Conservation (phyloP, 768 basidiomycete species). For the Tricholoma flavovirens region DNA sequence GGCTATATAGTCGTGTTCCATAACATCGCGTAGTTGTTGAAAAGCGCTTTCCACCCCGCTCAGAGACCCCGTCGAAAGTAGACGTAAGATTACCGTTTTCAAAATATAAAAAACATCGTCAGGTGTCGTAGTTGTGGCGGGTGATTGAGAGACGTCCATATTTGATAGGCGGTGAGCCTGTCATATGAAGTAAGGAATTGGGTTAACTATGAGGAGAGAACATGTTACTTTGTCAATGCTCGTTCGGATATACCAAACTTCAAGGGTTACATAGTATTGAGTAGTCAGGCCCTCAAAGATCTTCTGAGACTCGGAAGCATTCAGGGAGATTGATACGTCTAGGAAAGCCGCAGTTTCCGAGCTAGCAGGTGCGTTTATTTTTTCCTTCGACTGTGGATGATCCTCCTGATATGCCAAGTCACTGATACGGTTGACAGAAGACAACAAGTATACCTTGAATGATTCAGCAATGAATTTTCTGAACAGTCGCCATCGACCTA, state of each 20-base stretch:
- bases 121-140: conserved; percentile 66
- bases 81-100: conserved; percentile 73
- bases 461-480: conserved; percentile 79
- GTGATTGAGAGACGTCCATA: conserved; percentile 60
- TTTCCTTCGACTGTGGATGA: conserved; percentile 11
- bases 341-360: background rate
- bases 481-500: conserved; percentile 88
- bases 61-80: conserved; percentile 72
- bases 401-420: conserved; percentile 15
- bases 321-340: conserved; percentile 27
- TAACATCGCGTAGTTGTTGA: conserved; percentile 58
- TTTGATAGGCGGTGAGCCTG: conserved; percentile 87
- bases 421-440: background rate
- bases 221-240: conserved; percentile 77
- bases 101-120: conserved; percentile 97
- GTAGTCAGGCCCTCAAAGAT: conserved; percentile 63
- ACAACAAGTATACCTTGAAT: conserved; percentile 44
- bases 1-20: conserved; percentile 80
- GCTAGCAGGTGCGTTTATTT: background rate
- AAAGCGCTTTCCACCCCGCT: conserved; percentile 52
- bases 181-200: conserved; percentile 1
- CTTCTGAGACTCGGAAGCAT: conserved; percentile 46
- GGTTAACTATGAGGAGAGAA: background rate
- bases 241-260: conserved; percentile 84
- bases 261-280: conserved; percentile 82